Evolutionary conservation across 2,329 filamentous ascomycete genomes (phyloP).

Genomic region (Sporothrix pallida): DNA sequence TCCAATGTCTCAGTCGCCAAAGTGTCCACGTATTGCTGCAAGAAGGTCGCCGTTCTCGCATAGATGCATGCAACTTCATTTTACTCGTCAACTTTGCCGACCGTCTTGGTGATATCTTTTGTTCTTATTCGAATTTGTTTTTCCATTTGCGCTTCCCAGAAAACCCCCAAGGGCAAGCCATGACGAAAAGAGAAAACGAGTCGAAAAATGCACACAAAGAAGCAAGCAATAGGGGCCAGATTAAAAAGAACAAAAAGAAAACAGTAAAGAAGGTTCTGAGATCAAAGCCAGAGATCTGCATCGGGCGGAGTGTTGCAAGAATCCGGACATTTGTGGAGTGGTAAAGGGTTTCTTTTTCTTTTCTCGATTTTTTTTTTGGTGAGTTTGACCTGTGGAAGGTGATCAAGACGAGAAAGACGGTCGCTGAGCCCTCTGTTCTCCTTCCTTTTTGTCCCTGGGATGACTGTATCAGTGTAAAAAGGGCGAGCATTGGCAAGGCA

Average conservation of each 20-base stretch:
- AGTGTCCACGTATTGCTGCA: not conserved
- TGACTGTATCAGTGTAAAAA: conserved; percentile 7
- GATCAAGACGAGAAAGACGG: not conserved
- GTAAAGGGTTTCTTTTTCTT: not conserved
- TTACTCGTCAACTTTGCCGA: not conserved
- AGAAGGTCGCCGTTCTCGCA: not conserved
- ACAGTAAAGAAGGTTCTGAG: not conserved
- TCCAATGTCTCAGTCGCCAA: not conserved
- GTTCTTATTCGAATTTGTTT: not conserved
- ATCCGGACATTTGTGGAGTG: not conserved
- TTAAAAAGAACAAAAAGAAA: not conserved
- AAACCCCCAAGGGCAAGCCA: not conserved
- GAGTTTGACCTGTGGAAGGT: not conserved
- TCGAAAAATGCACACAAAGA: not conserved
- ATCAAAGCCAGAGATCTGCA: not conserved
- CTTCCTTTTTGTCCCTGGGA: not conserved
- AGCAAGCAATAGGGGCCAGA: not conserved
- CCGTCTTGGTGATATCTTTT: not conserved
- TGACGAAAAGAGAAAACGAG: not conserved
- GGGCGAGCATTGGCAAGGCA: not conserved
- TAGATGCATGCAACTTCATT: conserved; percentile 1
- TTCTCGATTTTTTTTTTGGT: not conserved
- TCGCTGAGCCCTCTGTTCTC: not conserved
- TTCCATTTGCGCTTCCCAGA: not conserved
- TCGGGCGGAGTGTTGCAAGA: not conserved